phyloP scores from a whole-genome alignment of 306 rosid genomes.

The Castanopsis chinensis region DNA sequence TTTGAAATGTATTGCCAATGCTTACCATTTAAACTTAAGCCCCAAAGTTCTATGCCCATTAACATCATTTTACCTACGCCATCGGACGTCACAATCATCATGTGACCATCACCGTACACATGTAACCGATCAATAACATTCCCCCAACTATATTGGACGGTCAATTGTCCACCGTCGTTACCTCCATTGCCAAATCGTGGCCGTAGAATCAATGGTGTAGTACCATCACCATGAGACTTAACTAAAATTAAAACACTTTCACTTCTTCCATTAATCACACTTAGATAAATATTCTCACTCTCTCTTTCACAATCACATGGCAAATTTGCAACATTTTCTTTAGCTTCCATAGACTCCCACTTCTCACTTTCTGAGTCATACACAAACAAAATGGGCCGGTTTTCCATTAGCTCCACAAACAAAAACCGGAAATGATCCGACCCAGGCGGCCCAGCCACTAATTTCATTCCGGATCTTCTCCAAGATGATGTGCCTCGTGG shows the following conservation, averaged over 20 bases:
- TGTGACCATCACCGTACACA: conserved; percentile 67
- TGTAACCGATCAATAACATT: conserved; percentile 40
- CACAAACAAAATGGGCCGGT: conserved; percentile 43
- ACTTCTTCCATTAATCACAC: conserved; percentile 32
- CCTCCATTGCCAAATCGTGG: conserved; percentile 25
- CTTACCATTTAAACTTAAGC: conserved; percentile 32
- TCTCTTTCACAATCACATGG: conserved; percentile 30
- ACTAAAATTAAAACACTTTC: conserved; percentile 44
- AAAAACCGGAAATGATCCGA: conserved; percentile 45
- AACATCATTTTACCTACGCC: conserved; percentile 25
- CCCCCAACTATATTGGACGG: conserved; percentile 49
- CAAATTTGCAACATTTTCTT: conserved; percentile 4
- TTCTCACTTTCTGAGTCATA: conserved; percentile 35
- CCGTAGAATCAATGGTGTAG: conserved; percentile 32
- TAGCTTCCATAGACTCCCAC: conserved; percentile 41
- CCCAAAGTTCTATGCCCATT: conserved; percentile 57
- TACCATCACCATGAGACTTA: background rate
- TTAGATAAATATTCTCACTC: conserved; percentile 23
- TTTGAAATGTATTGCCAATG: conserved; percentile 44
- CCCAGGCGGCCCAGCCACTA: conserved; percentile 32
- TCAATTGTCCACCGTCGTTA: background rate
- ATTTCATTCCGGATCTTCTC: conserved; percentile 63
- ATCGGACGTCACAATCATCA: conserved; percentile 54
- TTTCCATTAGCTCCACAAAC: conserved; percentile 49
- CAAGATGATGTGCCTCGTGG: conserved; percentile 68